Evolutionary conservation across 179 eudicot species (phyloP), one percentile per base, ranked within the genome.

Genomic region (Silene vulgaris): DNA sequence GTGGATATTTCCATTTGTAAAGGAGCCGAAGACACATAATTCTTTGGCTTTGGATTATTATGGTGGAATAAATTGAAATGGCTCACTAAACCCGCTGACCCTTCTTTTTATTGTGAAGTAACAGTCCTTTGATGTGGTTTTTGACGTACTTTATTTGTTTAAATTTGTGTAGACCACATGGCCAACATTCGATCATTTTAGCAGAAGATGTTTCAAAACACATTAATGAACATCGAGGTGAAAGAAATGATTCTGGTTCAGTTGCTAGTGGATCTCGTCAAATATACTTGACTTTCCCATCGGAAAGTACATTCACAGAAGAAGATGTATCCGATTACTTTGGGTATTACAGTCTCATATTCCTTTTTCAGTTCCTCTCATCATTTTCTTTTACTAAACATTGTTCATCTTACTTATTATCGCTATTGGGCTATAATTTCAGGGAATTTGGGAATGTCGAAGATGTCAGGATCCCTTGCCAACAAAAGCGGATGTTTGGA

Each of bases 281-380:
- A 75, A 88, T 96, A 76, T 96, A 90, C 82, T 68, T 96, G 75
- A 96, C 99, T 52, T 96, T 93, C 78, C 99, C 97, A 0, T 90
- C 97, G 30, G 97, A 96, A 73, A 93, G 99, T 83, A 89, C 88
- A 40, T 96, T 96, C 78, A 79, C 88, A 0, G 98, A 96, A 78
- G 89, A 83, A 73, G 99, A 96, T 76, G 93, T 93, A 61, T 86
- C 88, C 37, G 77, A 82, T 78, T 88, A 96, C 86, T 96, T 96
- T 84, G 87, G 80, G 99, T 93, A 81, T 28, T 32, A 19, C 6
- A 32, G 13, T 65, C 52, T 40, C 60, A 50, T 71, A 37, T 19
- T 59, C 64, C 21, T 60, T n/a, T 4, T 57, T 29, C 50, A 32
- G 13, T 3, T 35, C 0, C 0, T 37, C 68, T 29, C 30, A 1